Evolutionary conservation across 2,329 filamentous ascomycete species (phyloP).

Genomic region (Exophiala viscosa): DNA sequence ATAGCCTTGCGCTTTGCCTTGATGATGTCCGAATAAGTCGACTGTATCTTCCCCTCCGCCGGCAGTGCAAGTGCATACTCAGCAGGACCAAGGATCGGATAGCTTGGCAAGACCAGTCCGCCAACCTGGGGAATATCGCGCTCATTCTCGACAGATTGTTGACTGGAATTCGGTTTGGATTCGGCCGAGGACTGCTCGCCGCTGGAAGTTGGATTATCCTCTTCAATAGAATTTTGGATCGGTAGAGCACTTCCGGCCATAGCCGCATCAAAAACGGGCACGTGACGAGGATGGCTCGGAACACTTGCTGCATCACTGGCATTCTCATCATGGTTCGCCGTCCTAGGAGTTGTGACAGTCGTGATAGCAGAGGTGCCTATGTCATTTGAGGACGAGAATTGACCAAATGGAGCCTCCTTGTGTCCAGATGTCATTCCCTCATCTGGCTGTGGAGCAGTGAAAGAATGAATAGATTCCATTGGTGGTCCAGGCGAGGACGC

Average conservation of each 20-base stretch:
- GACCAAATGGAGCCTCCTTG: neutral
- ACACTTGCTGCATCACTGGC: neutral
- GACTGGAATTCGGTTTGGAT: conserved; percentile 28
- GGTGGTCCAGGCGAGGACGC: neutral
- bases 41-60: conserved; percentile 28
- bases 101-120: conserved; percentile 21
- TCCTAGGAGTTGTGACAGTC: neutral
- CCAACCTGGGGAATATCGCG: conserved; percentile 21
- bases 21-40: conserved; percentile 27
- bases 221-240: conserved; percentile 29
- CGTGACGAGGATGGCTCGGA: neutral
- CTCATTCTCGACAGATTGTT: conserved; percentile 28
- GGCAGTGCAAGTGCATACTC: conserved; percentile 27
- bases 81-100: conserved; percentile 23
- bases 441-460: neutral
- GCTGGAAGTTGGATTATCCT: conserved; percentile 19
- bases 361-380: conserved; percentile 1
- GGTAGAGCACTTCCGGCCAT: conserved; percentile 19
- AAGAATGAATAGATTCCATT: neutral
- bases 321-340: neutral
- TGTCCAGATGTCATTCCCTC: neutral
- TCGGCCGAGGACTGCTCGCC: conserved; percentile 18
- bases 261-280: conserved; percentile 6
- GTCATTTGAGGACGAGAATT: neutral
- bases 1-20: conserved; percentile 26